Evolutionary conservation across 768 basidiomycete species (phyloP).

Genomic region (Pleurotus citrinopileatus): DNA sequence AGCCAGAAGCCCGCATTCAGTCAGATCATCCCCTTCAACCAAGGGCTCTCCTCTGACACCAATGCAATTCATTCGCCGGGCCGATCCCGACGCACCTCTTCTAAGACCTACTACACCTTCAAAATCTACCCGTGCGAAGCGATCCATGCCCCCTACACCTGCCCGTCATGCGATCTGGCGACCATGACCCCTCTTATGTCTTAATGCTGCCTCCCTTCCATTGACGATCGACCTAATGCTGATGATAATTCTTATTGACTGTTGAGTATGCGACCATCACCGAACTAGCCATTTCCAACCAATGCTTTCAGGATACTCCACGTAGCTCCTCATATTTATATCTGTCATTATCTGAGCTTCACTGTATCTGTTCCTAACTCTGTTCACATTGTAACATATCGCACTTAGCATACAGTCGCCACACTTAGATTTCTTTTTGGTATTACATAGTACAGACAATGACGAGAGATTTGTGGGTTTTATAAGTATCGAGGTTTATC

Average conservation of each 20-base stretch:
- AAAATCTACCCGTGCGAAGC: slow-evolving; percentile 7
- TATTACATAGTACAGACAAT: not conserved
- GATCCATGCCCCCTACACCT: slow-evolving; percentile 9
- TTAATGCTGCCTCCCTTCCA: no score
- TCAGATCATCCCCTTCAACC: slow-evolving; percentile 49
- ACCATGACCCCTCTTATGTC: not conserved
- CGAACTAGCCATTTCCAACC: not conserved
- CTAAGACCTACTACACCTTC: slow-evolving; percentile 51
- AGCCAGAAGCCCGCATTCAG: slow-evolving; percentile 46
- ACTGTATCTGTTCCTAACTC: not conserved
- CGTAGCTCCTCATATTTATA: not conserved
- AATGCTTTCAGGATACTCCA: not conserved
- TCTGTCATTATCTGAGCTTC: slow-evolving; percentile 3
- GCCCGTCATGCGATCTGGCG: slow-evolving; percentile 7
- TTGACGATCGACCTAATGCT: not conserved
- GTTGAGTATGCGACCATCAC: slow-evolving; percentile 6
- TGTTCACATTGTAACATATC: slow-evolving; percentile 9
- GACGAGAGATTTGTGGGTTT: not conserved
- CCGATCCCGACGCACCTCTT: slow-evolving; percentile 52
- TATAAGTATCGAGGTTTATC: not conserved
- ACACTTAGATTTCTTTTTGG: not conserved
- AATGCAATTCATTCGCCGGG: slow-evolving; percentile 82
- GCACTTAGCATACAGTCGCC: not conserved
- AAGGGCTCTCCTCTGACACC: slow-evolving; percentile 76
- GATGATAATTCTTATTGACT: not conserved